Evolutionary conservation across 2,329 filamentous ascomycete species (phyloP), one percentile per base, ranked within the genome.

Genomic region (Nigrospora sphaerica): DNA sequence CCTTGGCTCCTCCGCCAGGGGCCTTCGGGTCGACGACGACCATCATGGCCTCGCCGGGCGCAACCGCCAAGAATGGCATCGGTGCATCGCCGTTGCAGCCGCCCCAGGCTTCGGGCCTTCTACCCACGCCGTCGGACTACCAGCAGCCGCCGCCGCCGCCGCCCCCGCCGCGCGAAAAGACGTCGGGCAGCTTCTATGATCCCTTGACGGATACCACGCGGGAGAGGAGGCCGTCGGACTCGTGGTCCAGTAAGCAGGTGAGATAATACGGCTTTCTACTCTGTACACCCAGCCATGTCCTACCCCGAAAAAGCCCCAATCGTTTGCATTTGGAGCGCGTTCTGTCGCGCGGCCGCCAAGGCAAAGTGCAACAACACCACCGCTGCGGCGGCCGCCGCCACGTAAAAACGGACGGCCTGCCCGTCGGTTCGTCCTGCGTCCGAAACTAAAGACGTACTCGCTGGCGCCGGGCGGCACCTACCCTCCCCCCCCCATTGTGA

Each of bases 161-260:
- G 49, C 47, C n/a, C n/a, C n/a, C 45, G n/a, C 31, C 38, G 13
- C 36, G 45, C 54, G 66, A 70, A 44, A 70, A 69, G 57, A 60
- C 62, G 9, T 57, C 64, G 11, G 66, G 67, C 47, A 69, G 64
- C 54, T 71, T 71, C 49, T 71, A 72, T 60, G 68, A 72, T 54
- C 69, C 68, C 36, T 64, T 69, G 39, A 68, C 68, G 18, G 68
- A 71, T 50, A 68, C 68, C 10, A 68, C 68, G 23, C 62, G 64
- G 49, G 63, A 70, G 52, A 62, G 66, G 49, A 59, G 60, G 46
- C 57, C 63, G 23, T 58, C 63, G 19, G 67, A 70, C 45, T 56
- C 51, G 49, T 59, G 60, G 58, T 59, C 59, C 10, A 45, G 23
- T 34, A 62, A 61, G 50, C 59, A 57, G 57, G 62, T 63, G 56